phyloP scores from a whole-genome alignment of 768 basidiomycete genomes.

The Chalciporus pseudorubinellus region DNA sequence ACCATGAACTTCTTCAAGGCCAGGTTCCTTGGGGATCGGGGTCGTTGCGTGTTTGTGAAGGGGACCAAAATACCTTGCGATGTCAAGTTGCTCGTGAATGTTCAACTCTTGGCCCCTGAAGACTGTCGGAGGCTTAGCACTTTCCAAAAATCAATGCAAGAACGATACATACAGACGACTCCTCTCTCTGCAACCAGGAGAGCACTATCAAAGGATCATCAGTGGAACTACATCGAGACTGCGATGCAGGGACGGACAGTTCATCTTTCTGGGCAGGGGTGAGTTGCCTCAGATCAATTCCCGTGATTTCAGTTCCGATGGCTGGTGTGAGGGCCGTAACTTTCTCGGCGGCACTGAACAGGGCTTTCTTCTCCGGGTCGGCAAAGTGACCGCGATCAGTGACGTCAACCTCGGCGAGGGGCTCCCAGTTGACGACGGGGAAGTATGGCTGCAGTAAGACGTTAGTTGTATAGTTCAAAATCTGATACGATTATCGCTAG shows the following conservation, averaged over 20 bases:
- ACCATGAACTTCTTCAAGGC: conserved; percentile 77
- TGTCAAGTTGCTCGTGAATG: conserved; percentile 67
- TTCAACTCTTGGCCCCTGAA: conserved; percentile 72
- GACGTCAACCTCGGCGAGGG: conserved; percentile 55
- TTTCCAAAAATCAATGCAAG: no score
- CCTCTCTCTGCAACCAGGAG: conserved; percentile 73
- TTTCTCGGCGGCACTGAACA: conserved; percentile 63
- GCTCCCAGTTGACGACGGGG: conserved; percentile 63
- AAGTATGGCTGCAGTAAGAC: conserved; percentile 51
- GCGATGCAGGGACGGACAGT: conserved; percentile 44
- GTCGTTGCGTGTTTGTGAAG: conserved; percentile 85
- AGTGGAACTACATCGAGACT: neutral
- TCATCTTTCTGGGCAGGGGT: conserved; percentile 73
- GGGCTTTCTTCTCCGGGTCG: conserved; percentile 63
- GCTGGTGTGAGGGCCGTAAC: conserved; percentile 66
- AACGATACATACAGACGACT: conserved; percentile 58
- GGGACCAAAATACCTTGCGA: conserved; percentile 69
- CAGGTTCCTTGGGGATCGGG: conserved; percentile 64
- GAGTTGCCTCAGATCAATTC: conserved; percentile 71
- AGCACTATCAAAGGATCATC: conserved; percentile 42
- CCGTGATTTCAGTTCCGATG: conserved; percentile 73
- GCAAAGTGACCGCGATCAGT: conserved; percentile 67
- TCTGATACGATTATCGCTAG: conserved; percentile 9
- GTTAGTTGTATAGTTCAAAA: neutral
- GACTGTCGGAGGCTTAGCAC: conserved; percentile 39